Evolutionary conservation across 805 yeast genomes (phyloP).

Genomic region (Teunomyces funiuensis): DNA sequence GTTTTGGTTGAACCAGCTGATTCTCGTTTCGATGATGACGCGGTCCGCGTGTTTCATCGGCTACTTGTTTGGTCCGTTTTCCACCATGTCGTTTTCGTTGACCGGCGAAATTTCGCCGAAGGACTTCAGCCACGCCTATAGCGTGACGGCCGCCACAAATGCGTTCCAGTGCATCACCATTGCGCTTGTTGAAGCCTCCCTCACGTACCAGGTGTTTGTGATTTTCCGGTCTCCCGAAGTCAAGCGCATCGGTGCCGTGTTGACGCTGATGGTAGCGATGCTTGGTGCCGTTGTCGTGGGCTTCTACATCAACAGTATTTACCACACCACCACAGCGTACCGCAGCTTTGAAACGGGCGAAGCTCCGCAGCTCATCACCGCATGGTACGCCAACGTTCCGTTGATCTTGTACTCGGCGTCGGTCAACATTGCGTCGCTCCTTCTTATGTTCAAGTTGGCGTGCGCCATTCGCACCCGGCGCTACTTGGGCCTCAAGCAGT

Average conservation of each 20-base stretch:
- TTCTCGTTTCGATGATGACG: constrained; percentile 54
- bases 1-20: constrained; percentile 67
- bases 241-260: constrained; percentile 36
- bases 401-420: constrained; percentile 68
- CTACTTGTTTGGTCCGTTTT: constrained; percentile 53
- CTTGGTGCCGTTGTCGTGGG: constrained; percentile 58
- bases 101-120: constrained; percentile 28
- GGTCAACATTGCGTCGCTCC: constrained; percentile 57
- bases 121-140: constrained; percentile 33
- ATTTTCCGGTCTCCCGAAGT: constrained; percentile 65
- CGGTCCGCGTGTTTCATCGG: constrained; percentile 61
- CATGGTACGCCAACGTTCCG: constrained; percentile 52
- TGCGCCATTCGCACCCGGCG: constrained; percentile 73
- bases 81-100: constrained; percentile 45
- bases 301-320: constrained; percentile 55
- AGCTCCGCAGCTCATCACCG: background rate
- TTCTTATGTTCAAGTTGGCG: constrained; percentile 63
- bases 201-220: constrained; percentile 69
- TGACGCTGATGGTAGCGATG: constrained; percentile 38
- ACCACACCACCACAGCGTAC: constrained; percentile 41
- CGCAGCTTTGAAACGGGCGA: background rate
- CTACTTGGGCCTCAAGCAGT: constrained; percentile 75
- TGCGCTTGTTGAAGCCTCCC: constrained; percentile 58
- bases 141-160: constrained; percentile 60
- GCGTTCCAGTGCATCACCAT: constrained; percentile 61